A percentile compares a stretch with the other conserved stretches of the same genome.
Evolutionary conservation across 495 filamentous ascomycete species (phyloP).

Genomic region (Talaromyces nanjingensis): DNA sequence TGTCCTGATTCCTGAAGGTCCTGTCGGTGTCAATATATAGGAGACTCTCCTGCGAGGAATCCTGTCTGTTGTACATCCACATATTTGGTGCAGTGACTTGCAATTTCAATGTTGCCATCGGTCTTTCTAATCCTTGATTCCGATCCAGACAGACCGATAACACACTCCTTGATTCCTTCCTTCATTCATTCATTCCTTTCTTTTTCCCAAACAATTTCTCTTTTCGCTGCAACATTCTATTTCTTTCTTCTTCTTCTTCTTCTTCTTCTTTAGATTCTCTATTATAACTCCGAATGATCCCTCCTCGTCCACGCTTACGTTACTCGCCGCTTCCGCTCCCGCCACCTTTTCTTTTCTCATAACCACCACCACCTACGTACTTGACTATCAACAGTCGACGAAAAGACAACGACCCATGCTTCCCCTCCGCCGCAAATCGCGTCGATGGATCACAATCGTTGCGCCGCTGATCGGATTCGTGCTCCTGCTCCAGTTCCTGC

Average conservation of each 20-base stretch:
- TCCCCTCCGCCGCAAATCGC: slow-evolving; percentile 11
- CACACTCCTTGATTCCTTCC: background rate
- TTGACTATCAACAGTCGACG: no score
- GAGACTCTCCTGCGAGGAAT: background rate
- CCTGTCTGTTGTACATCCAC: background rate
- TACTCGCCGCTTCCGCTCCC: slow-evolving; percentile 2
- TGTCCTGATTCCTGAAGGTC: background rate
- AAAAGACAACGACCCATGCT: slow-evolving; percentile 1
- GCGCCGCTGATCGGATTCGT: slow-evolving; percentile 15
- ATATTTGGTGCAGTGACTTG: background rate
- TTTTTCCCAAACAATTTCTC: background rate
- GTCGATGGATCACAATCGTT: slow-evolving; percentile 16
- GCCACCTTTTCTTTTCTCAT: background rate
- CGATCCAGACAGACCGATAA: background rate
- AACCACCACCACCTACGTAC: no score
- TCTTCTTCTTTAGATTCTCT: no score
- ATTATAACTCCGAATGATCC: background rate
- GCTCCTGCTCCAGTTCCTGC: slow-evolving; percentile 10
- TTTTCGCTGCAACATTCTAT: background rate
- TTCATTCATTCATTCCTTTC: background rate
- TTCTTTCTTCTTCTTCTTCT: background rate
- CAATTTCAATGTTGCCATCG: background rate
- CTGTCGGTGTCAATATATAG: background rate
- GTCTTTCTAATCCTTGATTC: background rate
- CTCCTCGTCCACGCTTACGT: background rate